A percentile compares a stretch with the other conserved stretches of the same genome.
phyloP scores from a whole-genome alignment of 1,139 yeast species.

The Ogataea hybrid region DNA sequence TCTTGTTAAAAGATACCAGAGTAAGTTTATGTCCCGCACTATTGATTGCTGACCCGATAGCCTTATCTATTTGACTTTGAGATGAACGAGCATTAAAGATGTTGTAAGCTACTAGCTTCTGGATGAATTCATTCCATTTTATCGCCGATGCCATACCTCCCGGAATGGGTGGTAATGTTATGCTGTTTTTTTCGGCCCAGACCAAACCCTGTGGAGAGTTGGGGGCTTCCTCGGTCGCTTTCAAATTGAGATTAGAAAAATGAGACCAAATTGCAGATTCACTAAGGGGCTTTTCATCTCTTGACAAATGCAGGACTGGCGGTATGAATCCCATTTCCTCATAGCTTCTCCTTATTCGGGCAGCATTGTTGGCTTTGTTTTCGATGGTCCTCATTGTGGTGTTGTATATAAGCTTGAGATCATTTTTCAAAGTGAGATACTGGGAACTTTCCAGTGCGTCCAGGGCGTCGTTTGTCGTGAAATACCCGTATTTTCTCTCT shows the following conservation, averaged over 20 bases:
- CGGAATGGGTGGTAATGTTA: neutral
- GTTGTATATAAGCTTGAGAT: neutral
- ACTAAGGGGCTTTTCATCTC: neutral
- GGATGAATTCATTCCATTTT: slow-evolving; percentile 8
- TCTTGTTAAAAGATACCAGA: slow-evolving; percentile 3
- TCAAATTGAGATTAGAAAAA: slow-evolving; percentile 1
- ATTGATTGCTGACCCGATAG: slow-evolving; percentile 4
- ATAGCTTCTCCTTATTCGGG: neutral
- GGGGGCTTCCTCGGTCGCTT: neutral
- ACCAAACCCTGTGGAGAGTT: neutral
- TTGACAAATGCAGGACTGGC: neutral
- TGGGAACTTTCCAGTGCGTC: too few species aligned
- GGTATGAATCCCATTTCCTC: neutral
- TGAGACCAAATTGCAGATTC: neutral
- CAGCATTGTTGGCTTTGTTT: neutral
- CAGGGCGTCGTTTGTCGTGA: too few species aligned
- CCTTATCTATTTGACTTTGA: slow-evolving; percentile 2
- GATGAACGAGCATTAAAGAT: neutral
- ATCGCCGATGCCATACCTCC: neutral
- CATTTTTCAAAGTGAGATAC: too few species aligned
- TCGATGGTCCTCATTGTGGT: neutral
- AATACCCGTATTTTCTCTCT: neutral
- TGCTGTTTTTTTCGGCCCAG: neutral
- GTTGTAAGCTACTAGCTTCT: slow-evolving; percentile 5
- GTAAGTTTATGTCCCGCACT: slow-evolving; percentile 3